Base-by-base conservation (phyloP, 768 basidiomycete species). In the Pleurotus ostreatus region DNA sequence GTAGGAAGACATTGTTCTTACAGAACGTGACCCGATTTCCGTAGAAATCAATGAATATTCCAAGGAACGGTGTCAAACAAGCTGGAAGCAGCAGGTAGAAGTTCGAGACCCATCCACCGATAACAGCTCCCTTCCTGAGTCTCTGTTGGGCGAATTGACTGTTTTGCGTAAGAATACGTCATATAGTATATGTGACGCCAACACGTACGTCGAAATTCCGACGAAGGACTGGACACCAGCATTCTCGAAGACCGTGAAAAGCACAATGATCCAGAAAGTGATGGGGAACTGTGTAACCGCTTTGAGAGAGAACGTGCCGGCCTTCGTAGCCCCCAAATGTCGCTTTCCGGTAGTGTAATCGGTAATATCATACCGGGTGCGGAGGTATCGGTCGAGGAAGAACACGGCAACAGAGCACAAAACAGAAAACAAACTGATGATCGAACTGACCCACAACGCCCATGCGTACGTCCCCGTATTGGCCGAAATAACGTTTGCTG, bases 61-160 rank as follows among this genome's bases (percentile, higher is more conserved):
- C 74, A 40, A 74, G 53, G 64, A 76, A 73, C 26, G 74, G 74
- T 3, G 73, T 75, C 56, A 75, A 57, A 46, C 68, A 68, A 5
- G 70, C 70, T 1, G 74, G 74, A 6, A 76, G 68, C 41, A 76
- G 63, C 40, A 76, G 62, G 61, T 75, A 76, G 65, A 76, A 72
- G 58, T 71, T 74, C 3, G 74, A 73, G 9, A 75, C 74, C 74
- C 74, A 76, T 56, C 74, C 74, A n/a, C 73, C 73, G 34, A 76
- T 68, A 53, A 76, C 70, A 22, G 74, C 74, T 45, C 74, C 74
- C 61, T 74, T 71, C 62, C 72, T 63, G 26, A 76, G 63, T 5
- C 74, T 67, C 58, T 76, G 74, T 58, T 76, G 74, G 8, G 72
- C 71, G 51, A 74, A 72, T 68, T 75, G 74, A 16, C 74, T 76